Percentiles rank a stretch among this genome's conserved stretches.
These are phyloP conservation scores for Ziziphus jujuba DNA, from an alignment of 306 rosid species.

Conservation along the genomic window DNA sequence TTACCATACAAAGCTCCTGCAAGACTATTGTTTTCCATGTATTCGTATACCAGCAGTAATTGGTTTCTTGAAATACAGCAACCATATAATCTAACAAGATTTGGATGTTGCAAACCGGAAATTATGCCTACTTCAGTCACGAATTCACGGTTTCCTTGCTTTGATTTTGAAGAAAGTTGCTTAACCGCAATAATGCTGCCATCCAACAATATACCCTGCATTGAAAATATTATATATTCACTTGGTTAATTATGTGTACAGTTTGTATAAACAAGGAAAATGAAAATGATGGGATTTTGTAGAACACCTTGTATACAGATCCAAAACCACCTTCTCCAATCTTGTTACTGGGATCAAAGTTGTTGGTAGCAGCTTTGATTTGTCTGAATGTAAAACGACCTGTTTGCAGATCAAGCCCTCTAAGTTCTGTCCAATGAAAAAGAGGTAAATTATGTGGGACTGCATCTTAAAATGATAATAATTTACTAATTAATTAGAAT, in stretches of 20 bases:
- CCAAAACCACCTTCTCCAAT: slow-evolving; percentile 90
- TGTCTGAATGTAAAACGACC: slow-evolving; percentile 5
- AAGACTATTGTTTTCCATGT: slow-evolving; percentile 56
- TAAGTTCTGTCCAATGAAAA: slow-evolving; percentile 2
- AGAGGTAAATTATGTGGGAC: background rate
- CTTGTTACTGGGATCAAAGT: slow-evolving; percentile 49
- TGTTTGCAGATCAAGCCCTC: slow-evolving; percentile 5
- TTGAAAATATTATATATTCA: background rate
- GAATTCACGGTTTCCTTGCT: slow-evolving; percentile 56
- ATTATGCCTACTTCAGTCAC: slow-evolving; percentile 55
- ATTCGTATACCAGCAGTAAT: slow-evolving; percentile 54
- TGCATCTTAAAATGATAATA: too few species aligned
- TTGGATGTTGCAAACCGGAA: slow-evolving; percentile 54
- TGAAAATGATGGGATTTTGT: background rate
- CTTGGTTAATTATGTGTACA: slow-evolving; percentile 18
- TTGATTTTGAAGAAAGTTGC: slow-evolving; percentile 51
- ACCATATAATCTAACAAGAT: slow-evolving; percentile 59
- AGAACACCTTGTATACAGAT: slow-evolving; percentile 59
- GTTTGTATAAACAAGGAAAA: background rate
- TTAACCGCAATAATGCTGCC: slow-evolving; percentile 56
- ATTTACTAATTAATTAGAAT: too few species aligned
- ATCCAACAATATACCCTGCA: slow-evolving; percentile 50
- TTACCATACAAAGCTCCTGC: slow-evolving; percentile 51
- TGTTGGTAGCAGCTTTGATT: slow-evolving; percentile 48
- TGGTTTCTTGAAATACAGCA: slow-evolving; percentile 50